Conservation (phyloP, 495 filamentous ascomycete genomes). For the Podospora tetraspora region DNA sequence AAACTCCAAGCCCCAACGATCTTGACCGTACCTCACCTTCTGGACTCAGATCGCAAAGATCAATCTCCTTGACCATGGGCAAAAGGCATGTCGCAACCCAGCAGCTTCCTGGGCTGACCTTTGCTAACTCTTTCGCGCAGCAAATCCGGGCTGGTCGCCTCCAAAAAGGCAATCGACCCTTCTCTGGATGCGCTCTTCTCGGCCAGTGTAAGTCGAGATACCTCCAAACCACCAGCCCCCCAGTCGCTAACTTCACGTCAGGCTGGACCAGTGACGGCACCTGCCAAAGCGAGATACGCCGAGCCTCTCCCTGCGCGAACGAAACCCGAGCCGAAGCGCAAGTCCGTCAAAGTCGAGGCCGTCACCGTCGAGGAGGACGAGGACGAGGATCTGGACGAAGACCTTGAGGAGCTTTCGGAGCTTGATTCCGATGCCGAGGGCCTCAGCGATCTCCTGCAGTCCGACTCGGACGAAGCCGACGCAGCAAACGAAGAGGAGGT, state of each 20-base stretch:
- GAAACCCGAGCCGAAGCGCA: conserved; percentile 3
- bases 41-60: background rate
- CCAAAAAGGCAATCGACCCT: conserved; percentile 61
- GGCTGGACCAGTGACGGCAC: conserved; percentile 62
- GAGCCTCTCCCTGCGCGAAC: conserved; percentile 28
- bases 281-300: conserved; percentile 47
- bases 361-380: conserved; percentile 26
- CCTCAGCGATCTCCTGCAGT: background rate
- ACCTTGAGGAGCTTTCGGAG: conserved; percentile 22
- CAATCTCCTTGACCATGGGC: conserved; percentile 17
- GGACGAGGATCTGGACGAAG: conserved; percentile 16
- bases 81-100: conserved; percentile 21
- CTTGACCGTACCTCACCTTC: background rate
- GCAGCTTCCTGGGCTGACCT: background rate
- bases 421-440: conserved; percentile 35
- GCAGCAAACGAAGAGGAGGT: conserved; percentile 37
- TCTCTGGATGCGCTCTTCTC: conserved; percentile 74
- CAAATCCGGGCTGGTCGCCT: conserved; percentile 31
- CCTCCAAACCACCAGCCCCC: background rate
- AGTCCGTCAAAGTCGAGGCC: conserved; percentile 12
- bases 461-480: conserved; percentile 30
- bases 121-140: conserved; percentile 18
- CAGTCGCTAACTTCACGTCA: conserved; percentile 32
- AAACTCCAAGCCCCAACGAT: background rate
- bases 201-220: conserved; percentile 69